Evolutionary conservation across 2,329 filamentous ascomycete genomes (phyloP).

Genomic region (Aschersonia sp.): DNA sequence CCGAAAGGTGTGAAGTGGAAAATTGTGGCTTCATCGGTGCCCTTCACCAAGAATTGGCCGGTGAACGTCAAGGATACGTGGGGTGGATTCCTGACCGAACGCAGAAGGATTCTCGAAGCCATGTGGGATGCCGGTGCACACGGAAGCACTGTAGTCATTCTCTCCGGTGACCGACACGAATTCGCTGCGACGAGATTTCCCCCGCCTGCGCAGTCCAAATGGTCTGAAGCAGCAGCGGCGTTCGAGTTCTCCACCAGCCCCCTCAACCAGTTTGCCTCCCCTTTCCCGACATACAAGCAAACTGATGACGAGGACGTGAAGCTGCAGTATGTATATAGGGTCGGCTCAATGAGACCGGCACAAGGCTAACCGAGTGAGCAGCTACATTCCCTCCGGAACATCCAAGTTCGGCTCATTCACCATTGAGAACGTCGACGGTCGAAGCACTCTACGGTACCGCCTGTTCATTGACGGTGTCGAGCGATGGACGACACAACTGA

Average conservation of each 20-base stretch:
- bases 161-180: slow-evolving; percentile 92
- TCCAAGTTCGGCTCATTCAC: slow-evolving; percentile 68
- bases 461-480: slow-evolving; percentile 72
- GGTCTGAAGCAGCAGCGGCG: slow-evolving; percentile 50
- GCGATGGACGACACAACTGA: slow-evolving; percentile 52
- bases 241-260: slow-evolving; percentile 90
- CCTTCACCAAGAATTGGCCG: slow-evolving; percentile 96
- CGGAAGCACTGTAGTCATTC: slow-evolving; percentile 63
- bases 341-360: not conserved
- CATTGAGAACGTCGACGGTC: slow-evolving; percentile 51
- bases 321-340: slow-evolving; percentile 52
- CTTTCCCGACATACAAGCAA: slow-evolving; percentile 70
- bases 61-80: slow-evolving; percentile 82
- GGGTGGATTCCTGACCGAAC: slow-evolving; percentile 79
- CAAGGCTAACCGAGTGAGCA: slow-evolving; percentile 14
- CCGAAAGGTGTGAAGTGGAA: slow-evolving; percentile 80
- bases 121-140: slow-evolving; percentile 79
- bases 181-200: slow-evolving; percentile 79
- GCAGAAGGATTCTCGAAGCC: slow-evolving; percentile 64
- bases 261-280: slow-evolving; percentile 86
- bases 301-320: slow-evolving; percentile 68
- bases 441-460: slow-evolving; percentile 62
- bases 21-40: slow-evolving; percentile 76
- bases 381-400: slow-evolving; percentile 70
- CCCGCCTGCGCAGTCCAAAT: slow-evolving; percentile 43